Evolutionary conservation across 1,139 yeast species (phyloP).

Genomic region (Pichia sp.): DNA sequence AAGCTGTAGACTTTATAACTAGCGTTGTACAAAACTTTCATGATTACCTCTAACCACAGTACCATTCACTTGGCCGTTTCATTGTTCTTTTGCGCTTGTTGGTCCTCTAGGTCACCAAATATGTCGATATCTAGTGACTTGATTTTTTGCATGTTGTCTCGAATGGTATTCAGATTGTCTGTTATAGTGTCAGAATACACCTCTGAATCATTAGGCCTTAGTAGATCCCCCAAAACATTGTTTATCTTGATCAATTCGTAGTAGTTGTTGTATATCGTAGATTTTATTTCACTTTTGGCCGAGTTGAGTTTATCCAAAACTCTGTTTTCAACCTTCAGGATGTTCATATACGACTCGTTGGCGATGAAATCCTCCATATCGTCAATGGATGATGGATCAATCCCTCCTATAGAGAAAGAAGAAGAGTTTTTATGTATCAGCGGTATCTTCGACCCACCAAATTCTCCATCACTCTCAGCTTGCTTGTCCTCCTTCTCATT

Average conservation of each 20-base stretch:
- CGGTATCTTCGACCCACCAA: background rate
- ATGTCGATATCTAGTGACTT: conserved; percentile 12
- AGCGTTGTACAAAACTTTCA: background rate
- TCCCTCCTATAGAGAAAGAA: conserved; percentile 11
- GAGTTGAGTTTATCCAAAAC: conserved; percentile 40
- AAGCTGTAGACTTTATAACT: background rate
- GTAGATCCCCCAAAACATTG: conserved; percentile 32
- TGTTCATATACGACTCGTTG: conserved; percentile 33
- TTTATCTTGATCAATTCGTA: conserved; percentile 47
- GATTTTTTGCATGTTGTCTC: conserved; percentile 10
- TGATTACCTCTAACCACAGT: conserved; percentile 14
- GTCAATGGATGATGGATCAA: conserved; percentile 15
- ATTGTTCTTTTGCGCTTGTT: background rate
- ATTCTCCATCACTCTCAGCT: background rate
- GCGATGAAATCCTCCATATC: conserved; percentile 38
- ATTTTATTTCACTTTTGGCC: conserved; percentile 44
- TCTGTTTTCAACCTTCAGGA: conserved; percentile 38
- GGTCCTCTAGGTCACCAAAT: conserved; percentile 8
- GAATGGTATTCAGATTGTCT: conserved; percentile 10
- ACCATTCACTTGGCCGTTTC: background rate
- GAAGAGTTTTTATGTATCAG: conserved; percentile 20
- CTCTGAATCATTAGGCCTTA: conserved; percentile 9
- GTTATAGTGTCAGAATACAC: conserved; percentile 9
- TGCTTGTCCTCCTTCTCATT: conserved; percentile 1
- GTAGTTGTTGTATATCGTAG: conserved; percentile 49